Conservation (phyloP, 2,329 filamentous ascomycete genomes). For the Westerdykella sp. region DNA sequence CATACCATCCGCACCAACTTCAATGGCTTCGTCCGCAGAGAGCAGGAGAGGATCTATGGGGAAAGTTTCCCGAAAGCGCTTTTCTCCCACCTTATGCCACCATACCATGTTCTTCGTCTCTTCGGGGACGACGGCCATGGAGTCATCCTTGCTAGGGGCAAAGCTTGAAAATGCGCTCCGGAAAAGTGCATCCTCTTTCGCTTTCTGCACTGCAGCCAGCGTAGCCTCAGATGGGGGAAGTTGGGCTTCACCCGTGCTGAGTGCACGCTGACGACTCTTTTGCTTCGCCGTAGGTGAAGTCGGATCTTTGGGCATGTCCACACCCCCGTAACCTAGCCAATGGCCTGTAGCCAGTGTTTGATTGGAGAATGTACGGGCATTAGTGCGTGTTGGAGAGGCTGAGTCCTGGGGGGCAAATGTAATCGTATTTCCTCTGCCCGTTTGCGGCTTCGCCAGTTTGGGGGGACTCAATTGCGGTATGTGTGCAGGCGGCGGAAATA, state of each 20-base stretch:
- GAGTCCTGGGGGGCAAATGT: conserved; percentile 50
- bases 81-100: conserved; percentile 68
- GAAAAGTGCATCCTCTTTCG: conserved; percentile 68
- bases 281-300: conserved; percentile 58
- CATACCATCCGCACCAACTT: conserved; percentile 32
- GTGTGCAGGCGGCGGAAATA: conserved; percentile 63
- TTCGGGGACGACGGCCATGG: conserved; percentile 62
- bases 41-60: conserved; percentile 46
- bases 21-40: conserved; percentile 34
- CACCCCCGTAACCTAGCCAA: conserved; percentile 54
- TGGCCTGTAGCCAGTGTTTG: conserved; percentile 60
- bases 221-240: conserved; percentile 42
- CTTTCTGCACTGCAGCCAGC: conserved; percentile 44
- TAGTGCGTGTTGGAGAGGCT: conserved; percentile 40
- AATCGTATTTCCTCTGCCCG: conserved; percentile 51
- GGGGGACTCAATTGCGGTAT: conserved; percentile 63
- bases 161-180: conserved; percentile 74
- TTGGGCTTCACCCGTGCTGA: conserved; percentile 59
- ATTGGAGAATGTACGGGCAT: conserved; percentile 55
- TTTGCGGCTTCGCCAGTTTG: conserved; percentile 63
- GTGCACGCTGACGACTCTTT: conserved; percentile 65
- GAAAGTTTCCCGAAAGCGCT: conserved; percentile 59
- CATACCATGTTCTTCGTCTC: conserved; percentile 63
- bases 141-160: conserved; percentile 68
- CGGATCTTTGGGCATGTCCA: conserved; percentile 38